These are phyloP conservation scores for Blastomyces gilchristii DNA, from an alignment of 2,329 filamentous ascomycete genomes.

Conservation along the genomic window DNA sequence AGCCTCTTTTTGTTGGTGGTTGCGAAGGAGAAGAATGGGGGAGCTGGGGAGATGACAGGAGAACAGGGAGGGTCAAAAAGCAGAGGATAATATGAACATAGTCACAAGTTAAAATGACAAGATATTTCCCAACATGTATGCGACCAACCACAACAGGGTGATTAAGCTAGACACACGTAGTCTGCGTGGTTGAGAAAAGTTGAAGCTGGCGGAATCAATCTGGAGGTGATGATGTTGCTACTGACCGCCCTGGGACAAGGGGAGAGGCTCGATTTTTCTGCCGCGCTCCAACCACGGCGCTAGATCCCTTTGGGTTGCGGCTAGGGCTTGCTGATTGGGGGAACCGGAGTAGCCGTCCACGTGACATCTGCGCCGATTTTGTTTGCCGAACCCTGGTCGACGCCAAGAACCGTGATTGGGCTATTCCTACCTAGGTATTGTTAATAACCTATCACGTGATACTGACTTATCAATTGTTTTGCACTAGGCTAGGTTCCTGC, in stretches of 20 bases:
- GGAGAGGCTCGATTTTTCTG: constrained; percentile 5
- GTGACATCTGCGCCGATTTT: neutral
- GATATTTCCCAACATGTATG: neutral
- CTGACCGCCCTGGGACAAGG: constrained; percentile 3
- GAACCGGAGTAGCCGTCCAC: neutral
- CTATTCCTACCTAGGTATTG: no score
- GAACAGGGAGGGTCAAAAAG: neutral
- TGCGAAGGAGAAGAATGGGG: neutral
- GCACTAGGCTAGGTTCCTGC: no score
- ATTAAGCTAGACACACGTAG: neutral
- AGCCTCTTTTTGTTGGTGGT: neutral
- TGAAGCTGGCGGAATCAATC: neutral
- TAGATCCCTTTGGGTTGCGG: neutral
- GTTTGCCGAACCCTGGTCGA: neutral
- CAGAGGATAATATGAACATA: neutral
- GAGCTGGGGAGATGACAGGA: neutral
- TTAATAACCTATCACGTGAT: no score
- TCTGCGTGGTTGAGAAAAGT: neutral
- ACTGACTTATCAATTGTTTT: no score
- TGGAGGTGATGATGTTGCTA: constrained; percentile 6
- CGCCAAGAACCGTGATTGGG: no score
- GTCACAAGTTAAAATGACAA: neutral
- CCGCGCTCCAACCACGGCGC: constrained; percentile 1
- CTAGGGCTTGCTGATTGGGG: neutral
- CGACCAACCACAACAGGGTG: constrained; percentile 1